These are phyloP conservation scores for Croton laevigatus DNA, from an alignment of 441 rosid species.

Conservation along the genomic window DNA sequence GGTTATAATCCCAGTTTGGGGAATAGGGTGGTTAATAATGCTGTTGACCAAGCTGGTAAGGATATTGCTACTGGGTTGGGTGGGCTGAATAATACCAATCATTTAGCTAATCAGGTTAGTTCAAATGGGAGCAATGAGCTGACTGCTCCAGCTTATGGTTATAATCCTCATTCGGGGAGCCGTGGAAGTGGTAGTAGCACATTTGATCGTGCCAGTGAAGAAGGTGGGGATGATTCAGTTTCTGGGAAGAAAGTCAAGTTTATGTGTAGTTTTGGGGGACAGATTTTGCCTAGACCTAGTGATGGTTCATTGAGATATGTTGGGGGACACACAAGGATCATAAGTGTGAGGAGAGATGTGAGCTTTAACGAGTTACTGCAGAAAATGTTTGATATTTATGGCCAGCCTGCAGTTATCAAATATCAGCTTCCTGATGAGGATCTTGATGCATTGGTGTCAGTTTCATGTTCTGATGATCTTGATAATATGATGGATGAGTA, in stretches of 20 bases:
- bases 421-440: slow-evolving; percentile 87
- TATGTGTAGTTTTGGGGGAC: slow-evolving; percentile 75
- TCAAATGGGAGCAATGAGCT: slow-evolving; percentile 32
- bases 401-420: slow-evolving; percentile 57
- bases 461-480: slow-evolving; percentile 72
- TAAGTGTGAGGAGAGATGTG: slow-evolving; percentile 52
- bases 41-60: slow-evolving; percentile 38
- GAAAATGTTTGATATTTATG: slow-evolving; percentile 52
- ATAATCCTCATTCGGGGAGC: slow-evolving; percentile 32
- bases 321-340: slow-evolving; percentile 75
- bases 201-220: slow-evolving; percentile 45
- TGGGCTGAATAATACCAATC: slow-evolving; percentile 29
- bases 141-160: slow-evolving; percentile 18
- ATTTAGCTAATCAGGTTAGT: slow-evolving; percentile 27
- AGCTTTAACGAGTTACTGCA: slow-evolving; percentile 49
- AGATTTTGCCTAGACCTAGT: slow-evolving; percentile 76
- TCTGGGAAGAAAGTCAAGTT: slow-evolving; percentile 62
- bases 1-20: slow-evolving; percentile 36
- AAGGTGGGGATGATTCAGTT: slow-evolving; percentile 52
- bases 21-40: slow-evolving; percentile 35
- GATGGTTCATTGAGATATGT: slow-evolving; percentile 73
- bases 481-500: slow-evolving; percentile 84
- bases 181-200: slow-evolving; percentile 26
- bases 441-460: slow-evolving; percentile 76
- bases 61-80: slow-evolving; percentile 32